Evolutionary conservation across 108 stramenopile species (phyloP).

Genomic region (Cylindrotheca closterium): DNA sequence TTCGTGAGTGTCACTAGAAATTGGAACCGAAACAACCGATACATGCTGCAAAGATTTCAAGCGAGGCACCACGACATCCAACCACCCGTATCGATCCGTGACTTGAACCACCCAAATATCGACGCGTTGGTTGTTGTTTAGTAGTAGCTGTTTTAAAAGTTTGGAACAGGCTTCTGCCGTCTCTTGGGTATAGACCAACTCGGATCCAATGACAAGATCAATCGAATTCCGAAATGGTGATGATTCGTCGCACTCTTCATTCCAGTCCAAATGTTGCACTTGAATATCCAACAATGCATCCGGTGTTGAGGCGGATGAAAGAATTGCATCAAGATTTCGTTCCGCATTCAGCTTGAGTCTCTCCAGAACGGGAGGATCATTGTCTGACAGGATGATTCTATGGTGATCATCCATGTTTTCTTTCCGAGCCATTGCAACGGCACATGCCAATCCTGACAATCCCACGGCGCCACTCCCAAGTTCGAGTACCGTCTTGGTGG

Average conservation of each 20-base stretch:
- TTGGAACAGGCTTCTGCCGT: slow-evolving; percentile 41
- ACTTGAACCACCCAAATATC: slow-evolving; percentile 47
- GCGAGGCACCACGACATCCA: slow-evolving; percentile 22
- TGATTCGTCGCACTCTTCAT: slow-evolving; percentile 4
- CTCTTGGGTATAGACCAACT: slow-evolving; percentile 45
- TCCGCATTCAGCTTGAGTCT: slow-evolving; percentile 39
- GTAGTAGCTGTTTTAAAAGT: slow-evolving; percentile 12
- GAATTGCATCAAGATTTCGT: neutral
- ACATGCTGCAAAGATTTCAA: slow-evolving; percentile 9
- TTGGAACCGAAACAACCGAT: slow-evolving; percentile 15
- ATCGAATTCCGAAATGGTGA: no score
- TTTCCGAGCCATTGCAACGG: slow-evolving; percentile 10
- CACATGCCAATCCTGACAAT: slow-evolving; percentile 34
- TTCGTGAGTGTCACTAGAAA: slow-evolving; percentile 24
- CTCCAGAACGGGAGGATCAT: slow-evolving; percentile 26
- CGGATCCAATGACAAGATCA: slow-evolving; percentile 45
- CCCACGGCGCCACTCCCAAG: slow-evolving; percentile 57
- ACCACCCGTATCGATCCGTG: slow-evolving; percentile 49
- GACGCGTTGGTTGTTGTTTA: slow-evolving; percentile 21
- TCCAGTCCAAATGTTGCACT: slow-evolving; percentile 47
- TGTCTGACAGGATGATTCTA: slow-evolving; percentile 39
- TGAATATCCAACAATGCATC: slow-evolving; percentile 6
- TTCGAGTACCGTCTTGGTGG: slow-evolving; percentile 19
- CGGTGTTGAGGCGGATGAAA: neutral
- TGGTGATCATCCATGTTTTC: neutral